Evolutionary conservation across 805 yeast species (phyloP).

Genomic region (Monosporozyma aerobia): DNA sequence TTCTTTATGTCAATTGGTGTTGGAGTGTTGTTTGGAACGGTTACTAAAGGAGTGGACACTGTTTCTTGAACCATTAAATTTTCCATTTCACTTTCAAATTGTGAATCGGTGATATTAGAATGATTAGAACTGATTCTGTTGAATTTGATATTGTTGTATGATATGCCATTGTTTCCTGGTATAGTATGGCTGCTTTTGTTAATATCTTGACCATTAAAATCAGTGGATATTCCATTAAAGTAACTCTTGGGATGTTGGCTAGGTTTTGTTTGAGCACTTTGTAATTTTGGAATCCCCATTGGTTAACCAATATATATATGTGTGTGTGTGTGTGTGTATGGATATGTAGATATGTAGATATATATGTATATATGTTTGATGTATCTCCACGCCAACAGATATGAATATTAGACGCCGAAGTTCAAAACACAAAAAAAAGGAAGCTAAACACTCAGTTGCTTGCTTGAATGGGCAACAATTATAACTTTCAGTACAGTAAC

Average conservation of each 20-base stretch:
- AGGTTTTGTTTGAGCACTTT: too few species aligned
- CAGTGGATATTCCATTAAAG: too few species aligned
- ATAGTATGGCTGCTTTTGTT: too few species aligned
- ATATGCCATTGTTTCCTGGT: neutral
- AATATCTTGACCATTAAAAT: too few species aligned
- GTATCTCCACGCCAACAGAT: neutral
- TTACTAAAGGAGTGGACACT: neutral
- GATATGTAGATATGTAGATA: neutral
- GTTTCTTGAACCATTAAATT: too few species aligned
- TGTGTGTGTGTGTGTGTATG: neutral
- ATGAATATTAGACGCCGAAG: neutral
- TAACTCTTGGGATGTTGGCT: too few species aligned
- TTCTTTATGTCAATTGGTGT: neutral
- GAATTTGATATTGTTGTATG: neutral
- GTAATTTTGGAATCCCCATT: neutral
- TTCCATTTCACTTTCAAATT: neutral
- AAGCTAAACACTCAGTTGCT: too few species aligned
- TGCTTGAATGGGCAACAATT: too few species aligned
- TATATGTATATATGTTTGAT: neutral
- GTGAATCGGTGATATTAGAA: neutral
- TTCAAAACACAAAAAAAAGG: too few species aligned
- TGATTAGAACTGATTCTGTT: neutral
- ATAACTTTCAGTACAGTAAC: too few species aligned
- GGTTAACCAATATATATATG: neutral
- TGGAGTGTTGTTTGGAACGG: neutral